phyloP scores from a whole-genome alignment of 2,329 filamentous ascomycete species.

The Colletotrichum musicola region DNA sequence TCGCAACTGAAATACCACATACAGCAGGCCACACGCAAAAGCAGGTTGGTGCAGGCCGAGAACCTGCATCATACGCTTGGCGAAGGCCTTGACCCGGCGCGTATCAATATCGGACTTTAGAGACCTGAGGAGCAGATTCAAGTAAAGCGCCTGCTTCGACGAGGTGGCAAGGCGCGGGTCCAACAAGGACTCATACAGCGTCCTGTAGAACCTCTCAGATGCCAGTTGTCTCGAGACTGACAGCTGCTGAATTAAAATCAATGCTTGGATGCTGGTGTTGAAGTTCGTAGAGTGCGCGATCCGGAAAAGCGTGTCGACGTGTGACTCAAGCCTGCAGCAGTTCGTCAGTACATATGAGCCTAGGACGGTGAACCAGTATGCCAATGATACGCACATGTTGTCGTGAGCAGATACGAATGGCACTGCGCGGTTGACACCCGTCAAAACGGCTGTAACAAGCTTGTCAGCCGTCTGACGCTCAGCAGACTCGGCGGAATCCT shows the following conservation, averaged over 20 bases:
- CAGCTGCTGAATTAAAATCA: constrained; percentile 95
- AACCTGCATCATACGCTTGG: constrained; percentile 91
- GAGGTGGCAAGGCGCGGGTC: constrained; percentile 90
- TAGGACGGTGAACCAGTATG: constrained; percentile 43
- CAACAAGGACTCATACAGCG: constrained; percentile 92
- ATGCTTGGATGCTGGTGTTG: constrained; percentile 96
- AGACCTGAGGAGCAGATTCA: constrained; percentile 90
- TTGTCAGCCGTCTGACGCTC: constrained; percentile 87
- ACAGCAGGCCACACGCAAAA: constrained; percentile 94
- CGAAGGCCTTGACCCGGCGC: constrained; percentile 93
- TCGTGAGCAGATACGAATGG: constrained; percentile 90
- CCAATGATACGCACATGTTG: constrained; percentile 67
- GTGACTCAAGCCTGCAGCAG: constrained; percentile 76
- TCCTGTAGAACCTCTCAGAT: constrained; percentile 93
- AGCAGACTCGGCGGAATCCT: constrained; percentile 41
- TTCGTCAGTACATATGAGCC: background rate
- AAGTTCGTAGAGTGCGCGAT: constrained; percentile 99
- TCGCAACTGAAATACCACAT: constrained; percentile 86
- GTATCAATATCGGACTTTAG: constrained; percentile 92
- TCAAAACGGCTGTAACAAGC: constrained; percentile 89
- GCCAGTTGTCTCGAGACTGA: constrained; percentile 83
- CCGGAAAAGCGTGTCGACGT: constrained; percentile 93
- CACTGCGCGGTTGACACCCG: constrained; percentile 94
- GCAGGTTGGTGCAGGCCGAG: constrained; percentile 90
- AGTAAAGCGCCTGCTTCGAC: constrained; percentile 94